Evolutionary conservation across 2,329 filamentous ascomycete species (phyloP).

Genomic region (Talaromyces sp.): DNA sequence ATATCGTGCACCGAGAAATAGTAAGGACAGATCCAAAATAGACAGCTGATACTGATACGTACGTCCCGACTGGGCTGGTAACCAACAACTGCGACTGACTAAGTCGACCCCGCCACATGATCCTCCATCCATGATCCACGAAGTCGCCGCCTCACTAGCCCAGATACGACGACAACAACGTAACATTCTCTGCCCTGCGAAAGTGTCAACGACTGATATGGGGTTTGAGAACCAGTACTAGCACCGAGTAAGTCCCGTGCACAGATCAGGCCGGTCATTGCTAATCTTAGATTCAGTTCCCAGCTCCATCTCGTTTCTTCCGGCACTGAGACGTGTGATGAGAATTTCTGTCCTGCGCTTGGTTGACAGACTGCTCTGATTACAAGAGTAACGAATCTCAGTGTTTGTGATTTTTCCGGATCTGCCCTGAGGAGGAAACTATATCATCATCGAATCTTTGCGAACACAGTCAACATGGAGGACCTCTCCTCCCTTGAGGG

Average conservation of each 20-base stretch:
- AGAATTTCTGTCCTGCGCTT: neutral
- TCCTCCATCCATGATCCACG: neutral
- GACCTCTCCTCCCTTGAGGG: slow-evolving; percentile 38
- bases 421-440: too few species aligned
- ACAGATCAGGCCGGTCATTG: neutral
- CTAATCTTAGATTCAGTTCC: neutral
- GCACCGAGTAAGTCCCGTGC: neutral
- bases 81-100: slow-evolving; percentile 1
- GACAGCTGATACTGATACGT: neutral
- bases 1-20: too few species aligned
- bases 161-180: neutral
- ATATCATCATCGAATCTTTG: neutral
- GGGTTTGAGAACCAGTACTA: neutral
- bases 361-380: neutral
- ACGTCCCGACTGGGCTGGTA: neutral
- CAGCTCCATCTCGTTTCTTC: neutral
- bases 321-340: neutral
- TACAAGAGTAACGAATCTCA: too few species aligned
- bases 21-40: neutral
- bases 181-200: neutral
- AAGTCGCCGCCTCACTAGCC: neutral
- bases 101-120: neutral
- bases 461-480: slow-evolving; percentile 19
- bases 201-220: neutral
- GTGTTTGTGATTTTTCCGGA: too few species aligned